phyloP scores from a whole-genome alignment of 176 grass and related monocot species.

The Triticum turgidum region DNA sequence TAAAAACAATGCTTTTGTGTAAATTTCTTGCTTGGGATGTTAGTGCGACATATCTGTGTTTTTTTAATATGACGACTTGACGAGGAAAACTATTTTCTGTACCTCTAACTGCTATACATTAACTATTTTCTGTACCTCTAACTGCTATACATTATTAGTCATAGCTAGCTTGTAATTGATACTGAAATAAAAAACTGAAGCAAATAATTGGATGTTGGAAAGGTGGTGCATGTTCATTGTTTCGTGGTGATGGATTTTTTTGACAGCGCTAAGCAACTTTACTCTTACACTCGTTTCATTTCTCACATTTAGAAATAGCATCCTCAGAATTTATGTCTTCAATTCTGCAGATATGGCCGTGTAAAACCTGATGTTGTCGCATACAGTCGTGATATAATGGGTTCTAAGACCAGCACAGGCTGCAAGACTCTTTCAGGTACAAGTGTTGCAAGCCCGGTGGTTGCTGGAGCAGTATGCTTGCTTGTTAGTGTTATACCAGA shows the following conservation, averaged over 20 bases:
- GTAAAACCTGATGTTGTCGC: constrained; percentile 96
- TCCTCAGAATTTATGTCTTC: constrained; percentile 31
- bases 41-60: not conserved
- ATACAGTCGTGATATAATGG: constrained; percentile 97
- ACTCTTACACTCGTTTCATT: not conserved
- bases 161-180: not conserved
- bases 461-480: constrained; percentile 91
- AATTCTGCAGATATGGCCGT: constrained; percentile 79
- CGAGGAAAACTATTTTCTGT: not conserved
- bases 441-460: constrained; percentile 94
- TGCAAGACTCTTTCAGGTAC: constrained; percentile 98
- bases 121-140: not conserved
- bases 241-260: not conserved
- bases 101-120: not conserved
- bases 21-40: not conserved
- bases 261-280: not conserved
- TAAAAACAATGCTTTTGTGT: not conserved
- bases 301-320: constrained; percentile 19
- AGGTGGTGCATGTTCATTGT: not conserved
- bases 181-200: not conserved
- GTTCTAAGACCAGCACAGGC: constrained; percentile 97
- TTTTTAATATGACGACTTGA: not conserved
- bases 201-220: not conserved
- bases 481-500: constrained; percentile 85
- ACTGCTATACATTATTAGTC: not conserved